These are phyloP conservation scores for Suillus subalutaceus DNA, from an alignment of 768 basidiomycete species.

Conservation along the genomic window DNA sequence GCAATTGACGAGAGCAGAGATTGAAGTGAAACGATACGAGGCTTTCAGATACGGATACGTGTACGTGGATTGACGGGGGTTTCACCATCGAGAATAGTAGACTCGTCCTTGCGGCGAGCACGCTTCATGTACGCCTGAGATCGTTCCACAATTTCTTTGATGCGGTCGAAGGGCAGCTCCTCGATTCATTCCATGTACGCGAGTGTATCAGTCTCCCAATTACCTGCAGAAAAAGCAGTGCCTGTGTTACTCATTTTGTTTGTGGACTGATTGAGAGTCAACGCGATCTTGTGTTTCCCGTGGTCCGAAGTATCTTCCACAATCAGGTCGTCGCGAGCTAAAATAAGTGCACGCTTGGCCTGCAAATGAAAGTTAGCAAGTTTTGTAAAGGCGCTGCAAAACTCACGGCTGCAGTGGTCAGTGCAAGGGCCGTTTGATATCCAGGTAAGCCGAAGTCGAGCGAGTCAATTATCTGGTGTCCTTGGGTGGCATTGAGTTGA, in stretches of 20 bases:
- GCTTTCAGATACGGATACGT: no score
- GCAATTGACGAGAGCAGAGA: no score
- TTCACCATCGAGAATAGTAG: no score
- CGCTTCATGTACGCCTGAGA: neutral
- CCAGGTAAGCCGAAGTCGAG: neutral
- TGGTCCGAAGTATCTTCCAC: neutral
- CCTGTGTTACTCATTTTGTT: neutral
- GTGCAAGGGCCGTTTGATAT: neutral
- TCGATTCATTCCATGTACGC: neutral
- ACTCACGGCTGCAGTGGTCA: neutral
- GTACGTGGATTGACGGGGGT: no score
- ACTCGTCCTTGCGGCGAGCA: no score
- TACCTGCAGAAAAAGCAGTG: neutral
- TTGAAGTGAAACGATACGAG: no score
- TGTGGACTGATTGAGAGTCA: no score
- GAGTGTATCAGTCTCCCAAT: neutral
- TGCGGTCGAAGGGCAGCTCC: neutral
- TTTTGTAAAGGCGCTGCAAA: neutral
- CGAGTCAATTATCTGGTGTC: neutral
- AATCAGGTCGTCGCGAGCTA: no score
- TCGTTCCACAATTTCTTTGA: neutral
- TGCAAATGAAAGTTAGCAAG: neutral
- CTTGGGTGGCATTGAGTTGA: slow-evolving; percentile 1
- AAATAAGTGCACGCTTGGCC: neutral
- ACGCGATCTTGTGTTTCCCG: neutral